Conservation (phyloP, 75 land plant genomes). For the Adiantum capillusveneris region DNA sequence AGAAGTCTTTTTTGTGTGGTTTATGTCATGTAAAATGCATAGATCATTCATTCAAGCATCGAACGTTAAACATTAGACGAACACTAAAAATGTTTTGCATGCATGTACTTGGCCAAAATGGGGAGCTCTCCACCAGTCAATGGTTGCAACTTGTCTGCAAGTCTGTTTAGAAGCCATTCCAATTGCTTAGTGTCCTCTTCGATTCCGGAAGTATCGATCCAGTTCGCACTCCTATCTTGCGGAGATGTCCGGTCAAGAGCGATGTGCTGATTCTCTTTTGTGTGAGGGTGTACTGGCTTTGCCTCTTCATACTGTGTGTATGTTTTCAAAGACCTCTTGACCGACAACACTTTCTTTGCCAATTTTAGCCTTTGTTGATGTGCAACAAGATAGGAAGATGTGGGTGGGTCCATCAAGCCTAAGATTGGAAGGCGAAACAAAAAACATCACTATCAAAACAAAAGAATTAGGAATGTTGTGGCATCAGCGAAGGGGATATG, state of each 20-base stretch:
- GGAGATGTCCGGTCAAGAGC: no score
- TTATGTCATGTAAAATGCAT: no score
- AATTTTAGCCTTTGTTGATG: conserved; percentile 1
- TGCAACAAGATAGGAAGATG: not conserved
- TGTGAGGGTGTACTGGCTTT: not conserved
- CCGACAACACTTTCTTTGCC: not conserved
- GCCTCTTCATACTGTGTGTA: not conserved
- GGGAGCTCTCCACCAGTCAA: conserved; percentile 1
- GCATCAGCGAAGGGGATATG: no score
- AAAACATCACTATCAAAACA: no score
- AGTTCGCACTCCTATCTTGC: not conserved
- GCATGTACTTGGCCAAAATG: no score
- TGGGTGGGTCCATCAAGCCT: conserved; percentile 1
- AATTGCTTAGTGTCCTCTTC: conserved; percentile 7
- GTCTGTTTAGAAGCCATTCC: conserved; percentile 6
- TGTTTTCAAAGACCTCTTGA: not conserved
- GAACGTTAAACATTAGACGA: no score
- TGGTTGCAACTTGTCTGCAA: conserved; percentile 8
- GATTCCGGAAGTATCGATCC: conserved; percentile 4
- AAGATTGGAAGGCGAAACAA: no score
- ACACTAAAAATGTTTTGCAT: no score
- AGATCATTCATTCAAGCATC: no score
- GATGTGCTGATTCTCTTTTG: no score
- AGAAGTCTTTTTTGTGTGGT: no score
- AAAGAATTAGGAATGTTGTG: no score